These are phyloP conservation scores for Termitomyces sp. DNA, from an alignment of 1,284 basidiomycete species.

Conservation along the genomic window DNA sequence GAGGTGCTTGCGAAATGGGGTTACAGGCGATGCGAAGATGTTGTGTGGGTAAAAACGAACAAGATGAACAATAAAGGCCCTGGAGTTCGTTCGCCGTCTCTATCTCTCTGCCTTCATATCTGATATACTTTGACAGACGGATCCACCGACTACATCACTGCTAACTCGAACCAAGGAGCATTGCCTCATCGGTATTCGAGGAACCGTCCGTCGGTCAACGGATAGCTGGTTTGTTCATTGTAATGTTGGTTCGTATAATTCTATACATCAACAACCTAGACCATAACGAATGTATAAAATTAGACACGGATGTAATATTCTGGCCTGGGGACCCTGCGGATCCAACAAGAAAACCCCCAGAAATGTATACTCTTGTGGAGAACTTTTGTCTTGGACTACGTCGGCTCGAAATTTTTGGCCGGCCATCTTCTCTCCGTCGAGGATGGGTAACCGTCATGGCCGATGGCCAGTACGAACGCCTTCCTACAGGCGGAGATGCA, in stretches of 20 bases:
- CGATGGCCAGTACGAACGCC: slow-evolving; percentile 52
- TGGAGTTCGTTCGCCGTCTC: slow-evolving; percentile 43
- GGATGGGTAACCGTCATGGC: slow-evolving; percentile 91
- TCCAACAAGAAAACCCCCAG: slow-evolving; percentile 84
- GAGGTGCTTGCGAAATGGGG: slow-evolving; percentile 94
- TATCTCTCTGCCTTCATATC: slow-evolving; percentile 1
- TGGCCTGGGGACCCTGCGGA: slow-evolving; percentile 86
- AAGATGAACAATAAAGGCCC: slow-evolving; percentile 62
- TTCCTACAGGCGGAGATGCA: slow-evolving; percentile 29
- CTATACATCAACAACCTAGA: neutral
- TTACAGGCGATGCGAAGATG: slow-evolving; percentile 93
- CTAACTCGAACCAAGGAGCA: slow-evolving; percentile 91
- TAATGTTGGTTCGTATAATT: slow-evolving; percentile 71
- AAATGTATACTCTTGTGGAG: slow-evolving; percentile 93
- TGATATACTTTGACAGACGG: slow-evolving; percentile 46
- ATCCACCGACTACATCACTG: slow-evolving; percentile 77
- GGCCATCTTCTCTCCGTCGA: slow-evolving; percentile 65
- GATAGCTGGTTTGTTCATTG: slow-evolving; percentile 97
- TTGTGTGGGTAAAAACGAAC: slow-evolving; percentile 96
- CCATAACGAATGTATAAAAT: slow-evolving; percentile 2
- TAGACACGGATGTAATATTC: slow-evolving; percentile 94
- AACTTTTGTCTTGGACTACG: slow-evolving; percentile 96
- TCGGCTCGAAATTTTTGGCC: slow-evolving; percentile 88
- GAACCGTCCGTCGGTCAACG: slow-evolving; percentile 90
- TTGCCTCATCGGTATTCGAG: slow-evolving; percentile 97